A percentile compares a stretch with the other conserved stretches of the same genome.
These are phyloP conservation scores for Chytridium lagenaria DNA, from an alignment of 371 early-diverging fungal species.

Conservation along the genomic window DNA sequence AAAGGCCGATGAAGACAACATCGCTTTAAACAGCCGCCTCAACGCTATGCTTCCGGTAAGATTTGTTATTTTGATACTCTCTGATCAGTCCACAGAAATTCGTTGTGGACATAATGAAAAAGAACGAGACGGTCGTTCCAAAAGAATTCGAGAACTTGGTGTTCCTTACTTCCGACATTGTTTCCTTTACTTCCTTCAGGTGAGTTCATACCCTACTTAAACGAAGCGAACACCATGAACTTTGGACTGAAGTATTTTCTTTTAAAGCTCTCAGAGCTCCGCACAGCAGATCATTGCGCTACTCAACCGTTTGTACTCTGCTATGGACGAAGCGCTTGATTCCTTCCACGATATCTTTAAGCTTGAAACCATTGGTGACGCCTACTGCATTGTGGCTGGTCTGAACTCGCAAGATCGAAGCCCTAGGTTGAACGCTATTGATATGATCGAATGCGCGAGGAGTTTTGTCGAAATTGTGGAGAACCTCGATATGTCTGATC, in stretches of 20 bases:
- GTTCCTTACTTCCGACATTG: conserved; percentile 49
- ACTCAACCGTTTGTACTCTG: conserved; percentile 52
- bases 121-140: conserved; percentile 40
- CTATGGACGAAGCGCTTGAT: conserved; percentile 48
- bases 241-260: not conserved
- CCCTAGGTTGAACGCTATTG: conserved; percentile 37
- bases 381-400: conserved; percentile 39
- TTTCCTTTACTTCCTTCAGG: conserved; percentile 49
- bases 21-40: conserved; percentile 41
- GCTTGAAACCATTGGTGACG: conserved; percentile 53
- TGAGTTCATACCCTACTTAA: conserved; percentile 16
- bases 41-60: conserved; percentile 41
- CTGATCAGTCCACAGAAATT: conserved; percentile 24
- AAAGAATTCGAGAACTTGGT: conserved; percentile 38
- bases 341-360: conserved; percentile 49
- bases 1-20: conserved; percentile 48
- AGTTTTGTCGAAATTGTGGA: conserved; percentile 41
- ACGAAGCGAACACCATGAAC: too few relatives aligned
- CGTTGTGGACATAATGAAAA: conserved; percentile 48
- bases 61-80: not conserved
- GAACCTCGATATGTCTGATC: conserved; percentile 49
- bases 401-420: conserved; percentile 27
- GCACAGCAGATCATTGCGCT: conserved; percentile 49
- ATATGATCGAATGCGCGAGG: conserved; percentile 44
- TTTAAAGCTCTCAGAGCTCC: conserved; percentile 28